A percentile compares a stretch with the other conserved stretches of the same genome.
Evolutionary conservation across 2,329 filamentous ascomycete species (phyloP).

Genomic region (Penicillium occitanis): DNA sequence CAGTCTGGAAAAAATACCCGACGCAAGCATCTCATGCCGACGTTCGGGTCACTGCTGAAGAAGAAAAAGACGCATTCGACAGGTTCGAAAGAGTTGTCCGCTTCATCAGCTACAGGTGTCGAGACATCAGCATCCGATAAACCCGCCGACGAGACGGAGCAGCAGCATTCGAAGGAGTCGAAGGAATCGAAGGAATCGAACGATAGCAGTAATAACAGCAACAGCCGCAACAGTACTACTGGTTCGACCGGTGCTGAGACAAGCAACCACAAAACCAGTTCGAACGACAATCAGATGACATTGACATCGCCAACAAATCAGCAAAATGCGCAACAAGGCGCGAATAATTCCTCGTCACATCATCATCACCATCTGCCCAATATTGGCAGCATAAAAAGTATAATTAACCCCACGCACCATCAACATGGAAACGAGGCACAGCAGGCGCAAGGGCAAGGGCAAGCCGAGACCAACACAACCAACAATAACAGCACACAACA

Average conservation of each 20-base stretch:
- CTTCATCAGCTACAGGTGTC: slow-evolving; percentile 61
- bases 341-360: slow-evolving; percentile 35
- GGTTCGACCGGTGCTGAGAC: slow-evolving; percentile 21
- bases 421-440: slow-evolving; percentile 13
- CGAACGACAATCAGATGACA: slow-evolving; percentile 27
- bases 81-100: slow-evolving; percentile 62
- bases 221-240: slow-evolving; percentile 26
- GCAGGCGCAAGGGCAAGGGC: neutral
- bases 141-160: slow-evolving; percentile 24
- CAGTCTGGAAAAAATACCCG: slow-evolving; percentile 27
- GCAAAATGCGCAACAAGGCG: slow-evolving; percentile 31
- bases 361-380: slow-evolving; percentile 52
- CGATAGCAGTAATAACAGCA: slow-evolving; percentile 2
- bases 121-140: slow-evolving; percentile 39
- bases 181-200: slow-evolving; percentile 17
- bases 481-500: neutral
- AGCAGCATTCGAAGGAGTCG: slow-evolving; percentile 21
- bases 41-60: slow-evolving; percentile 85
- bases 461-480: neutral
- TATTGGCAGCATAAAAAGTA: slow-evolving; percentile 76
- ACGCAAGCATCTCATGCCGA: slow-evolving; percentile 68
- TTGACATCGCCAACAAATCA: slow-evolving; percentile 36
- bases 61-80: slow-evolving; percentile 93
- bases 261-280: neutral
- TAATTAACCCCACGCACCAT: slow-evolving; percentile 67